Conservation (phyloP, 2,329 filamentous ascomycete species). For the Acrocalymma vagum region DNA sequence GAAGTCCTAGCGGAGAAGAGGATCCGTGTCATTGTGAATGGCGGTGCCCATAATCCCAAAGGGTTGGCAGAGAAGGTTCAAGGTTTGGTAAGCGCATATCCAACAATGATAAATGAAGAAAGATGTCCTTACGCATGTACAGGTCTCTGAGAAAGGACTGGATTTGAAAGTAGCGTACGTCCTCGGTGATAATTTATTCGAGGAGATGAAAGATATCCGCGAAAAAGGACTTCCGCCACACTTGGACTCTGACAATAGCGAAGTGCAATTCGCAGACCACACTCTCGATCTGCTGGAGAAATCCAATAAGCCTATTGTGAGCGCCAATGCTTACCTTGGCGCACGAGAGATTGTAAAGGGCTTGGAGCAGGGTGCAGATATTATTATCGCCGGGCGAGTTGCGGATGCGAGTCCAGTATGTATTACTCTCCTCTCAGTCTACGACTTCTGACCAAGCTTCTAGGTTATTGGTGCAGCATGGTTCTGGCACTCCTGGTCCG, state of each 20-base stretch:
- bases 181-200: conserved; percentile 55
- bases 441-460: neutral
- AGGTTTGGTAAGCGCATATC: conserved; percentile 40
- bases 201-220: conserved; percentile 35
- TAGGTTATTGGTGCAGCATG: conserved; percentile 63
- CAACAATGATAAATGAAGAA: neutral
- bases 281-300: conserved; percentile 50
- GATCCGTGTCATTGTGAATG: conserved; percentile 66
- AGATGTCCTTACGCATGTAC: neutral
- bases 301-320: conserved; percentile 48
- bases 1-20: conserved; percentile 56
- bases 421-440: neutral
- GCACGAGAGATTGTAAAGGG: conserved; percentile 46
- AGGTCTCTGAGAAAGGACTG: conserved; percentile 45
- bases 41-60: conserved; percentile 64
- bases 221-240: conserved; percentile 51
- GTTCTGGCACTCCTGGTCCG: conserved; percentile 64
- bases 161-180: conserved; percentile 56
- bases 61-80: conserved; percentile 58
- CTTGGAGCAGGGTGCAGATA: conserved; percentile 42
- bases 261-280: conserved; percentile 45
- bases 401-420: conserved; percentile 45
- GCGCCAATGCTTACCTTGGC: conserved; percentile 64
- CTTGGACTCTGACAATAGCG: conserved; percentile 51
- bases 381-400: conserved; percentile 43